Conservation (phyloP, 805 yeast genomes). For the Saccharomyces jurei region DNA sequence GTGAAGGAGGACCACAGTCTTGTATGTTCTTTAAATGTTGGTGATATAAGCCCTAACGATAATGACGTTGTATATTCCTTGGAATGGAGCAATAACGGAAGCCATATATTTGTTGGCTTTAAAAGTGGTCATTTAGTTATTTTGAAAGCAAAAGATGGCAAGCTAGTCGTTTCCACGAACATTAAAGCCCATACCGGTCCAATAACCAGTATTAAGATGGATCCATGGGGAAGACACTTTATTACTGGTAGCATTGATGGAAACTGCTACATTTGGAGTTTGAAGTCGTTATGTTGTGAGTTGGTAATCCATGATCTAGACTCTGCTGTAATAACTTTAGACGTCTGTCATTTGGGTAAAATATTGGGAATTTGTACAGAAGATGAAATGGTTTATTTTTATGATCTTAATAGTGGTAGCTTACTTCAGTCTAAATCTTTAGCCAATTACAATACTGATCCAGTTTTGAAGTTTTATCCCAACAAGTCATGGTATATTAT, state of each 20-base stretch:
- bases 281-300: slow-evolving; percentile 11
- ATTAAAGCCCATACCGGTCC: slow-evolving; percentile 45
- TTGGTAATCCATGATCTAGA: slow-evolving; percentile 12
- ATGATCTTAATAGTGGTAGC: slow-evolving; percentile 10
- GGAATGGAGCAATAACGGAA: slow-evolving; percentile 29
- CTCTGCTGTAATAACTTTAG: slow-evolving; percentile 15
- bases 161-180: slow-evolving; percentile 5
- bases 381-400: slow-evolving; percentile 14
- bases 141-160: slow-evolving; percentile 7
- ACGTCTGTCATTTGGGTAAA: slow-evolving; percentile 20
- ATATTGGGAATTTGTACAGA: slow-evolving; percentile 16
- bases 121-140: slow-evolving; percentile 38
- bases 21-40: slow-evolving; percentile 6
- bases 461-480: slow-evolving; percentile 20
- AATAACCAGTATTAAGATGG: slow-evolving; percentile 39
- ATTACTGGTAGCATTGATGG: slow-evolving; percentile 41
- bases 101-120: slow-evolving; percentile 39
- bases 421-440: slow-evolving; percentile 3
- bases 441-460: slow-evolving; percentile 6
- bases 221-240: slow-evolving; percentile 44
- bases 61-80: slow-evolving; percentile 25
- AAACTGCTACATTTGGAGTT: slow-evolving; percentile 20
- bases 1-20: slow-evolving; percentile 28
- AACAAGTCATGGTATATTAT: slow-evolving; percentile 18
- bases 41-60: slow-evolving; percentile 3